Conservation (phyloP, 176 grass and related monocot species). For the Hordeum vulgare region MorexV3_pseudomolecules_assembly NC_058519.1:638521625-638522124, state of each 20-base stretch:
- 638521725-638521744: conserved; percentile 88
- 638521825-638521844: conserved; percentile 74
- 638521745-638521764: conserved; percentile 70
- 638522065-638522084: conserved; percentile 45
- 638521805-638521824: conserved; percentile 77
- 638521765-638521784: conserved; percentile 70
- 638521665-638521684: conserved; percentile 64
- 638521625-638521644: conserved; percentile 58
- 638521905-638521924: conserved; percentile 87
- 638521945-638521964: not conserved
- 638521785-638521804: conserved; percentile 88
- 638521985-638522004: too few relatives aligned
- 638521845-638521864: conserved; percentile 62
- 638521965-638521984: not conserved
- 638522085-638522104: conserved; percentile 56
- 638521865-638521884: conserved; percentile 69
- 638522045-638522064: conserved; percentile 58
- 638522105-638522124: conserved; percentile 45
- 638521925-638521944: conserved; percentile 48
- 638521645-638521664: conserved; percentile 67
- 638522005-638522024: not conserved
- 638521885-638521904: conserved; percentile 85
- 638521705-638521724: conserved; percentile 67
- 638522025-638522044: conserved; percentile 12
- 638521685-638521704: conserved; percentile 80